These are phyloP conservation scores for Fraxinus quadrangulata DNA, from an alignment of 257 asterid species.

Conservation along the genomic window DNA sequence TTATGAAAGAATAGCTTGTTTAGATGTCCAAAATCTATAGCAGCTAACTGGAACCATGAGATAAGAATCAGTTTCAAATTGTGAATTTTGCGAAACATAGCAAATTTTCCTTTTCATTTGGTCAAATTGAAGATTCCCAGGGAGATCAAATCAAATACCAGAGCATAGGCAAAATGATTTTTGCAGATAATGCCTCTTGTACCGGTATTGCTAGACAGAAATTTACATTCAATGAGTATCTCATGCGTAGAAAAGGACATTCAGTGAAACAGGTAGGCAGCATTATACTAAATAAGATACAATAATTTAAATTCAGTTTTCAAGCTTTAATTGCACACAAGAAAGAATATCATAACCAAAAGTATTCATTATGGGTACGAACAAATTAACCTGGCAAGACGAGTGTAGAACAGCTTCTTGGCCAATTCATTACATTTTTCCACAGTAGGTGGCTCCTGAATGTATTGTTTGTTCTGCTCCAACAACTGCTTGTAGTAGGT, in stretches of 20 bases:
- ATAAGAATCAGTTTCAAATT: neutral
- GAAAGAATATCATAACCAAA: neutral
- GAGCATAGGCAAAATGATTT: neutral
- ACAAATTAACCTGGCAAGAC: neutral
- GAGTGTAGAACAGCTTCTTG: neutral
- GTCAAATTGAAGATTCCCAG: neutral
- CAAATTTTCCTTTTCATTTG: neutral
- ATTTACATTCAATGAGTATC: neutral
- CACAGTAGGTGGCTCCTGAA: neutral
- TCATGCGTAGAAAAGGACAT: neutral
- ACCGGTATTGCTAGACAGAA: neutral
- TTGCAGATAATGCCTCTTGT: neutral
- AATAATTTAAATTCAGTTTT: neutral
- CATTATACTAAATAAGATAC: neutral
- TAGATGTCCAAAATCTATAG: neutral
- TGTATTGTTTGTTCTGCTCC: constrained; percentile 4
- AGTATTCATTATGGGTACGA: neutral
- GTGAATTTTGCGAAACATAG: neutral
- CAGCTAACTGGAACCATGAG: neutral
- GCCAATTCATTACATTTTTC: neutral
- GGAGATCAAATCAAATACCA: neutral
- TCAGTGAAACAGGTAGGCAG: neutral
- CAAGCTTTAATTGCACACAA: neutral
- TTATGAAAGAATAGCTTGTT: neutral
- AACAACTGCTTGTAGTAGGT: neutral